phyloP scores from a whole-genome alignment of 805 yeast species.

The Metschnikowia cerradonensis region DNA sequence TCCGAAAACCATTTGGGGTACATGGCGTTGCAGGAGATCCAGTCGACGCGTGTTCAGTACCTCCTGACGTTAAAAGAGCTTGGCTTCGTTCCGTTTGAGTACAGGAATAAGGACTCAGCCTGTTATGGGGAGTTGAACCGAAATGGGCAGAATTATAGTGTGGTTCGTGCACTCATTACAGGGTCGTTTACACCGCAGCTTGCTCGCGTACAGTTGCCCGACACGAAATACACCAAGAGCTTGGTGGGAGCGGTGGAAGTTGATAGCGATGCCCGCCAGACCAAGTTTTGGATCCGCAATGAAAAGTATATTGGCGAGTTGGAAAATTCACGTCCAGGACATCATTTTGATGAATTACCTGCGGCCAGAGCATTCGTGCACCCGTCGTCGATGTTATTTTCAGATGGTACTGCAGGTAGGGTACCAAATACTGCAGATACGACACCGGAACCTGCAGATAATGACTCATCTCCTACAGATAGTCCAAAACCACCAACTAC shows the following conservation, averaged over 20 bases:
- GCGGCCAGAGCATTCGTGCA: conserved; percentile 76
- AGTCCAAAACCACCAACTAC: conserved; percentile 10
- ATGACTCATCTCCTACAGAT: no score
- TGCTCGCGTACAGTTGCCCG: conserved; percentile 78
- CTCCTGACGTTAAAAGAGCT: conserved; percentile 67
- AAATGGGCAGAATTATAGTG: conserved; percentile 45
- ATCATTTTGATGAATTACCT: conserved; percentile 34
- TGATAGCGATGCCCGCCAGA: conserved; percentile 76
- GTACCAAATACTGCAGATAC: no score
- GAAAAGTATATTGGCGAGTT: conserved; percentile 39
- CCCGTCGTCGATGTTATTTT: conserved; percentile 77
- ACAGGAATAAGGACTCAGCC: conserved; percentile 15
- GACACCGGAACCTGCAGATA: no score
- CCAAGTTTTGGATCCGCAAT: conserved; percentile 69
- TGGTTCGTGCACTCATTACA: conserved; percentile 65
- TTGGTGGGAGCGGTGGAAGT: conserved; percentile 76
- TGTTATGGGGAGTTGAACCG: conserved; percentile 38
- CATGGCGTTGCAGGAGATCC: conserved; percentile 64
- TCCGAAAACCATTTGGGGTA: conserved; percentile 58
- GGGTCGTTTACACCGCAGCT: conserved; percentile 83
- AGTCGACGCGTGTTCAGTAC: conserved; percentile 67
- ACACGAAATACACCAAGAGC: conserved; percentile 66
- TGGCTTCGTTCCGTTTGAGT: conserved; percentile 65
- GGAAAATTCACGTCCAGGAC: background rate
- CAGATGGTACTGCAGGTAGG: conserved; percentile 25